Conservation (phyloP, 140 eudicot species). For the Senecio squalidus region DNA sequence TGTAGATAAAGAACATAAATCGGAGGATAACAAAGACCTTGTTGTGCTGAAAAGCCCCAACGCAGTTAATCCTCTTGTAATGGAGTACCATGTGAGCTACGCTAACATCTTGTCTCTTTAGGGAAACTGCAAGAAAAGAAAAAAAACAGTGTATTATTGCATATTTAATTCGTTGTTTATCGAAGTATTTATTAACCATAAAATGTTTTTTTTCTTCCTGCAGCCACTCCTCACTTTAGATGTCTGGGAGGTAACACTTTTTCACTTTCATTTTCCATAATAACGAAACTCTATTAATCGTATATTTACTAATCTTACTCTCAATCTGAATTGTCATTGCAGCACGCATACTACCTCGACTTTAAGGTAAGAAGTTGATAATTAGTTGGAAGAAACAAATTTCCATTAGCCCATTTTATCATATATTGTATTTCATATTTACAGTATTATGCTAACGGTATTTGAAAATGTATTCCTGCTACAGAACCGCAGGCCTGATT, state of each 20-base stretch:
- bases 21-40: slow-evolving; percentile 84
- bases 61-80: slow-evolving; percentile 86
- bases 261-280: neutral
- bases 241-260: slow-evolving; percentile 82
- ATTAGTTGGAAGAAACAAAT: too few species aligned
- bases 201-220: slow-evolving; percentile 15
- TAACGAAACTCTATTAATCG: neutral
- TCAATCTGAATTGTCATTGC: slow-evolving; percentile 20
- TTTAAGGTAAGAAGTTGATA: slow-evolving; percentile 47
- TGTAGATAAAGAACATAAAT: slow-evolving; percentile 74
- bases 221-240: slow-evolving; percentile 94
- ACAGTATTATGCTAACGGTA: too few species aligned
- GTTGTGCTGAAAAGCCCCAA: slow-evolving; percentile 91
- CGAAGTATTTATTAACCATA: too few species aligned
- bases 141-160: neutral
- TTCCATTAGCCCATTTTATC: too few species aligned
- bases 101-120: neutral
- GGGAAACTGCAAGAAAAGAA: neutral
- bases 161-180: slow-evolving; percentile 1
- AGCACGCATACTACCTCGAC: slow-evolving; percentile 92
- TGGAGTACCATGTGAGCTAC: slow-evolving; percentile 88
- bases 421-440: too few species aligned
- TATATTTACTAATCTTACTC: slow-evolving; percentile 6
- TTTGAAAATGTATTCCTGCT: neutral
- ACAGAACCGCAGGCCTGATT: slow-evolving; percentile 85